Percentiles rank a stretch among this genome's conserved stretches.
Conservation (phyloP, 305 asterid genomes). For the Fraxinus xanthoxyloides region DNA sequence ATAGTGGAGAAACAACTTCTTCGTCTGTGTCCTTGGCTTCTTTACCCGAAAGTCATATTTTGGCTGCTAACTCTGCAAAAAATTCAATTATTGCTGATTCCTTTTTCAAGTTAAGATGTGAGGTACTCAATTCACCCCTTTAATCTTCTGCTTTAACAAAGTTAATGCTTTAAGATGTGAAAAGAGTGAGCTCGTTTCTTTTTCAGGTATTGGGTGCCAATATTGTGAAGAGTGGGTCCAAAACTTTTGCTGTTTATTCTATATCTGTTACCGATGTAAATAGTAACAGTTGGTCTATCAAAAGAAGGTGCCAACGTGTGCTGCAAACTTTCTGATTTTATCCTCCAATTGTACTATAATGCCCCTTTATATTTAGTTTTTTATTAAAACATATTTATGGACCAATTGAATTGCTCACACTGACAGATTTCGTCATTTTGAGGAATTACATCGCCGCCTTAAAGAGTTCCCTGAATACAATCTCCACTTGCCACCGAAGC, state of each 20-base stretch:
- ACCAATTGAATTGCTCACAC: slow-evolving; percentile 26
- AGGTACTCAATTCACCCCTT: slow-evolving; percentile 50
- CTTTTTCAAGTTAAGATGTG: slow-evolving; percentile 76
- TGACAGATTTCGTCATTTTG: slow-evolving; percentile 88
- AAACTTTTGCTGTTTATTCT: slow-evolving; percentile 81
- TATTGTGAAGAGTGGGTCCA: slow-evolving; percentile 92
- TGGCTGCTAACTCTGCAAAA: slow-evolving; percentile 59
- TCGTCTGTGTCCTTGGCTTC: slow-evolving; percentile 64
- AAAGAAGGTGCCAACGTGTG: slow-evolving; percentile 67
- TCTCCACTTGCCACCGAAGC: slow-evolving; percentile 98
- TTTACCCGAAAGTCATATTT: slow-evolving; percentile 56
- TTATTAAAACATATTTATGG: slow-evolving; percentile 7
- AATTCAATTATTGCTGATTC: slow-evolving; percentile 62
- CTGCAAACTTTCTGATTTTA: slow-evolving; percentile 3
- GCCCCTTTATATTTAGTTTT: neutral
- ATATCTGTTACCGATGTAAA: slow-evolving; percentile 80
- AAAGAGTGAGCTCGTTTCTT: slow-evolving; percentile 19
- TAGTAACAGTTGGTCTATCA: slow-evolving; percentile 86
- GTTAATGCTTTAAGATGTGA: slow-evolving; percentile 26
- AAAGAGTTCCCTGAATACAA: slow-evolving; percentile 84
- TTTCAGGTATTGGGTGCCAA: slow-evolving; percentile 86
- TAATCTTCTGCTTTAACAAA: slow-evolving; percentile 14
- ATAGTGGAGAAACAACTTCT: slow-evolving; percentile 68
- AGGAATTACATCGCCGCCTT: slow-evolving; percentile 95
- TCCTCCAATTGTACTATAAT: slow-evolving; percentile 8